phyloP scores from a whole-genome alignment of 2,329 filamentous ascomycete genomes.

The Ophiostoma quercus region DNA sequence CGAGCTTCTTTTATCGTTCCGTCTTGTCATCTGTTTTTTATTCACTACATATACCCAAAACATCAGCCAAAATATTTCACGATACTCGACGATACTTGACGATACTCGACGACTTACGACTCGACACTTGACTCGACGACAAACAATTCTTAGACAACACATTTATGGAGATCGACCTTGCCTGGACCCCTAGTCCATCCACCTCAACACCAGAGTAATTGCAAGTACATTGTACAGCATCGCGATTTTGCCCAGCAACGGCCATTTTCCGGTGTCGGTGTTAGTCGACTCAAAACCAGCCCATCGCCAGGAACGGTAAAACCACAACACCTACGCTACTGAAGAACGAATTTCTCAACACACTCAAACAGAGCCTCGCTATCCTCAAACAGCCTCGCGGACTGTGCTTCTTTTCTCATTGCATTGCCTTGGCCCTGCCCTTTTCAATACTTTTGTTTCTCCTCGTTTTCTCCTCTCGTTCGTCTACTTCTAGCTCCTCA shows the following conservation, averaged over 20 bases:
- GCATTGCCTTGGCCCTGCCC: constrained; percentile 2
- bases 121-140: neutral
- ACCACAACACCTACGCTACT: neutral
- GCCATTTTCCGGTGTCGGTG: neutral
- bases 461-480: neutral
- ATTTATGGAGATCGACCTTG: constrained; percentile 1
- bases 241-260: constrained; percentile 7
- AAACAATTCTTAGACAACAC: neutral
- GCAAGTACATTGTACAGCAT: constrained; percentile 12
- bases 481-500: neutral
- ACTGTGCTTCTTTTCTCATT: neutral
- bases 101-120: neutral
- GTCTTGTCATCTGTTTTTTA: neutral
- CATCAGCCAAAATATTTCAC: neutral
- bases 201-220: neutral
- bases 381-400: constrained; percentile 9
- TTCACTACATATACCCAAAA: no score
- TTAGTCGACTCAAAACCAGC: constrained; percentile 13
- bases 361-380: constrained; percentile 17
- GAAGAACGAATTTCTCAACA: constrained; percentile 3
- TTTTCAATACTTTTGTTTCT: neutral
- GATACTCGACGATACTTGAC: neutral
- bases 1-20: neutral
- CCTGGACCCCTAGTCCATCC: no score
- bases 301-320: constrained; percentile 14